Evolutionary conservation across 1,284 basidiomycete genomes (phyloP).

Genomic region (Neonothopanus nambi): DNA sequence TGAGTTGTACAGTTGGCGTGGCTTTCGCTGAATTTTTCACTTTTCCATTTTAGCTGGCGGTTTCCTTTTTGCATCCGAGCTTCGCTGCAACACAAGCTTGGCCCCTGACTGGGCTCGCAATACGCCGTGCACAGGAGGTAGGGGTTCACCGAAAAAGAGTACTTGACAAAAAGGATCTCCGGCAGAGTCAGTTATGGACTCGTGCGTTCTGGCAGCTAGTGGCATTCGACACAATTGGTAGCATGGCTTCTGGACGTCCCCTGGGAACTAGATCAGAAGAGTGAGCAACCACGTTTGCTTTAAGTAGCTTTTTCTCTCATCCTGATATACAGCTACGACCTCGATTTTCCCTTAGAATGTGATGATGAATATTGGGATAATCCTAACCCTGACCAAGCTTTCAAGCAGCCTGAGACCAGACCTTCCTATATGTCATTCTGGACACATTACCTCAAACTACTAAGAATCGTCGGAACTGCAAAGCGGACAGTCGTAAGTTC

Average conservation of each 20-base stretch:
- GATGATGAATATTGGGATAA: slow-evolving; percentile 67
- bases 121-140: slow-evolving; percentile 68
- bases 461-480: slow-evolving; percentile 61
- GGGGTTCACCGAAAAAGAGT: slow-evolving; percentile 55
- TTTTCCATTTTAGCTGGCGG: slow-evolving; percentile 30
- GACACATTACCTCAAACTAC: slow-evolving; percentile 51
- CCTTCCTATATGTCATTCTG: slow-evolving; percentile 51
- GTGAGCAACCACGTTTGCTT: background rate
- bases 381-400: slow-evolving; percentile 39
- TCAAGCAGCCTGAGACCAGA: slow-evolving; percentile 46
- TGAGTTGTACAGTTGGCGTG: slow-evolving; percentile 19
- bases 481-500: slow-evolving; percentile 57
- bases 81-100: slow-evolving; percentile 58
- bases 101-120: slow-evolving; percentile 65
- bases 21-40: too few species aligned
- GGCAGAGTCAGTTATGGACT: slow-evolving; percentile 69
- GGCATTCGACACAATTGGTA: background rate
- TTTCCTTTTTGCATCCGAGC: slow-evolving; percentile 50
- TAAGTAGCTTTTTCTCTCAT: slow-evolving; percentile 33
- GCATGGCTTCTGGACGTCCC: background rate
- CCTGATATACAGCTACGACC: slow-evolving; percentile 46
- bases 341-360: slow-evolving; percentile 58
- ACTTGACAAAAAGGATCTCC: slow-evolving; percentile 5
- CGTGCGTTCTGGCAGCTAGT: slow-evolving; percentile 74
- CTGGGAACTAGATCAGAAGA: background rate